phyloP scores from a whole-genome alignment of 805 yeast species.

The Saccharomycopsis sp. region DNA sequence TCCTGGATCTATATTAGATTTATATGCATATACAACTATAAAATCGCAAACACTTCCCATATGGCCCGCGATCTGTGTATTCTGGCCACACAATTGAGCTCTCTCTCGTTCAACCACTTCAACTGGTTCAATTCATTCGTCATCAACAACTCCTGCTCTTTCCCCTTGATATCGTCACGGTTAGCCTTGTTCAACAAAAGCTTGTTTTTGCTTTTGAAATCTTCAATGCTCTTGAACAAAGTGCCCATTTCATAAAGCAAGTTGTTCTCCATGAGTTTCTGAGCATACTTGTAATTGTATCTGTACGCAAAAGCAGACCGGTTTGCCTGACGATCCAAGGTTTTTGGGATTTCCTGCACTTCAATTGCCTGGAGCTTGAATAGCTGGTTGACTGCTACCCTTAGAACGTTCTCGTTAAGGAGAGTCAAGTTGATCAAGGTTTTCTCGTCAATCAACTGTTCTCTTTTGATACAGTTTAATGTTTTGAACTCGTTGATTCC shows the following conservation, averaged over 20 bases:
- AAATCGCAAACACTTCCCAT: conserved; percentile 48
- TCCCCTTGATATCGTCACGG: conserved; percentile 85
- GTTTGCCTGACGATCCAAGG: conserved; percentile 85
- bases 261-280: conserved; percentile 40
- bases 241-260: conserved; percentile 49
- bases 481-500: conserved; percentile 67
- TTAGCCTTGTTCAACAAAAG: conserved; percentile 72
- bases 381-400: conserved; percentile 62
- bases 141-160: conserved; percentile 66
- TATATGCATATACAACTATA: conserved; percentile 17
- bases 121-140: conserved; percentile 72
- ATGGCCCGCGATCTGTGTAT: conserved; percentile 49
- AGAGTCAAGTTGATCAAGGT: conserved; percentile 67
- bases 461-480: conserved; percentile 65
- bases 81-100: conserved; percentile 47
- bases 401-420: conserved; percentile 68
- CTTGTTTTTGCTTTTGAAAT: conserved; percentile 51
- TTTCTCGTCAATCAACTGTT: conserved; percentile 78
- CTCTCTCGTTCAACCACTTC: conserved; percentile 51
- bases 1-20: neutral
- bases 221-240: conserved; percentile 42
- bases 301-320: conserved; percentile 81
- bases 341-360: conserved; percentile 88
- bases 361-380: conserved; percentile 69
- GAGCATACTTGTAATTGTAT: conserved; percentile 51